These are phyloP conservation scores for Sclerotinia sclerotiorum DNA, from an alignment of 2,329 filamentous ascomycete species.

Conservation along the genomic window DNA sequence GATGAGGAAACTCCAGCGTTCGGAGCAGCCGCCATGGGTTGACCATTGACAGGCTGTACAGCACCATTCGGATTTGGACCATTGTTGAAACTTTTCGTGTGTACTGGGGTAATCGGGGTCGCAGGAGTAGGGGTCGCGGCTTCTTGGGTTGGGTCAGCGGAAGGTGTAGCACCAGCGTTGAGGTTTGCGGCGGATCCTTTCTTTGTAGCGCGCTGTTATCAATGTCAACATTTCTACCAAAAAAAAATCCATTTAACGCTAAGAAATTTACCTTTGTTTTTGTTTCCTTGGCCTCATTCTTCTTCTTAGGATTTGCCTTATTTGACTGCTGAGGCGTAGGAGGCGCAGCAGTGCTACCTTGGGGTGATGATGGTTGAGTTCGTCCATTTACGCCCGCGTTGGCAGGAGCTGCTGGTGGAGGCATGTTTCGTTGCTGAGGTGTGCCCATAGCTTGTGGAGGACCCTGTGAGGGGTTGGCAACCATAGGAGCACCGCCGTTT, in stretches of 20 bases:
- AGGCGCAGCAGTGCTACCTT: conserved; percentile 64
- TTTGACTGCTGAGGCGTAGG: conserved; percentile 73
- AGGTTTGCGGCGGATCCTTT: conserved; percentile 63
- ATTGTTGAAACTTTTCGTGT: conserved; percentile 48
- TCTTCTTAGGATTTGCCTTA: conserved; percentile 77
- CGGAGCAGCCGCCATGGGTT: conserved; percentile 45
- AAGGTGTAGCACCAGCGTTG: conserved; percentile 56
- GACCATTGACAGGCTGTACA: conserved; percentile 43
- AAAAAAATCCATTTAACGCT: conserved; percentile 39
- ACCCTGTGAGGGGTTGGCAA: conserved; percentile 48
- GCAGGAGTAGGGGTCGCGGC: conserved; percentile 60
- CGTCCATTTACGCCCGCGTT: conserved; percentile 54
- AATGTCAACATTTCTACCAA: conserved; percentile 42
- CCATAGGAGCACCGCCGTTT: conserved; percentile 44
- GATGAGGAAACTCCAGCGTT: conserved; percentile 47
- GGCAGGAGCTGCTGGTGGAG: conserved; percentile 61
- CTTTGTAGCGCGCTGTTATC: conserved; percentile 45
- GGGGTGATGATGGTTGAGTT: conserved; percentile 61
- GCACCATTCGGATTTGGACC: conserved; percentile 47
- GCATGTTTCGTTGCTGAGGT: conserved; percentile 71
- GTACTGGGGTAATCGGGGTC: conserved; percentile 63
- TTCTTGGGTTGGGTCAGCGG: conserved; percentile 55
- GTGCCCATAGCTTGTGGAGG: conserved; percentile 51
- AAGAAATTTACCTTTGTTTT: conserved; percentile 63
- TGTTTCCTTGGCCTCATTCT: conserved; percentile 80